These are phyloP conservation scores for Heterobasidion irregulare DNA, from an alignment of 1,284 basidiomycete genomes.

Conservation along the genomic window DNA sequence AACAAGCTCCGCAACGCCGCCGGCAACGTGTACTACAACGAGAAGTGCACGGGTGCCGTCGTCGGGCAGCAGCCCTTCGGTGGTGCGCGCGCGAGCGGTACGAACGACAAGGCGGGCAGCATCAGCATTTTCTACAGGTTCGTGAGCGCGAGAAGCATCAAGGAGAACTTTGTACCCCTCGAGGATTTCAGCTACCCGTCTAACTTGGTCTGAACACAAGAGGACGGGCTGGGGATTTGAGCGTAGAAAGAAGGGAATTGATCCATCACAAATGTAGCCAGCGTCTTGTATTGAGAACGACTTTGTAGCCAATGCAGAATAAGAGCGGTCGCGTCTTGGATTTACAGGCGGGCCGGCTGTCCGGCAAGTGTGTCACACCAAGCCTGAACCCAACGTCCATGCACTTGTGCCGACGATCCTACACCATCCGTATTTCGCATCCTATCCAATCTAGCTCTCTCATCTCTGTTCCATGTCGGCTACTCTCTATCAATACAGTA, in stretches of 20 bases:
- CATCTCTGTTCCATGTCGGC: background rate
- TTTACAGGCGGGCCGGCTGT: no score
- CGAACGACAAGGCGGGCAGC: constrained; percentile 97
- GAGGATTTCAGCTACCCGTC: constrained; percentile 80
- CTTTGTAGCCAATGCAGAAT: background rate
- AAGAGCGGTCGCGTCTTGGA: no score
- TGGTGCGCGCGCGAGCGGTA: constrained; percentile 87
- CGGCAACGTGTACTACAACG: constrained; percentile 92
- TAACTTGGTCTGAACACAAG: constrained; percentile 53
- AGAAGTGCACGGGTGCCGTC: constrained; percentile 93
- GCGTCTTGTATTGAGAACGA: background rate
- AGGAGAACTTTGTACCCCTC: constrained; percentile 87
- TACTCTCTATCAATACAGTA: background rate
- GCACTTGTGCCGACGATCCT: background rate
- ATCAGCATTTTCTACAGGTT: constrained; percentile 88
- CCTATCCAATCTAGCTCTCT: no score
- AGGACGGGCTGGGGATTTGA: no score
- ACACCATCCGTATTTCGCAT: background rate
- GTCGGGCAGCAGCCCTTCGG: constrained; percentile 98
- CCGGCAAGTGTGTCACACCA: no score
- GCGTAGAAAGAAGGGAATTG: background rate
- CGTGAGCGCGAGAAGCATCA: constrained; percentile 87
- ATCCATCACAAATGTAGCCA: background rate
- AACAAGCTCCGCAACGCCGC: constrained; percentile 80
- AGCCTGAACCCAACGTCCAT: background rate